These are phyloP conservation scores for Ilyonectria destructans DNA, from an alignment of 2,329 filamentous ascomycete species.

Conservation along the genomic window DNA sequence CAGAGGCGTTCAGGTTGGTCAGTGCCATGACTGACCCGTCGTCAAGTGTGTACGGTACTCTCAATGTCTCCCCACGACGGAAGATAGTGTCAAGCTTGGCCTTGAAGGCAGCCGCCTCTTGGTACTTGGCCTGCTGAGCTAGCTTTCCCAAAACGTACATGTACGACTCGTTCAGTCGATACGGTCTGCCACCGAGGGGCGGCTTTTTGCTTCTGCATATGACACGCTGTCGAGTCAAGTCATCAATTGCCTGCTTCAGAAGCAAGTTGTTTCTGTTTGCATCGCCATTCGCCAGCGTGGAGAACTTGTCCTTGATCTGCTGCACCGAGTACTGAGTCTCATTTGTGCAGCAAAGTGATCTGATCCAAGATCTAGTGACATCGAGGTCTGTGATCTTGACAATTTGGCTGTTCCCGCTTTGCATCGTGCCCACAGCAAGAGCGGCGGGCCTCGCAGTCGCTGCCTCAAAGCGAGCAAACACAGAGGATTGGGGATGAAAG, in stretches of 20 bases:
- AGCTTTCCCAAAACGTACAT: constrained; percentile 71
- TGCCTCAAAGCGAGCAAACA: constrained; percentile 72
- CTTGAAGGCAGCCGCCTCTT: constrained; percentile 75
- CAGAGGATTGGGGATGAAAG: constrained; percentile 68
- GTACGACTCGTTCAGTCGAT: constrained; percentile 74
- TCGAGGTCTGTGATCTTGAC: constrained; percentile 52
- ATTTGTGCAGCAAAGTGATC: constrained; percentile 71
- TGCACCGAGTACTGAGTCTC: constrained; percentile 65
- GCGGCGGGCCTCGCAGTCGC: constrained; percentile 65
- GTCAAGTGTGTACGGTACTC: constrained; percentile 70
- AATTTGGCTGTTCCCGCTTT: constrained; percentile 13
- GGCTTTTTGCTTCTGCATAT: constrained; percentile 74
- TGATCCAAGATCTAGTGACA: constrained; percentile 73
- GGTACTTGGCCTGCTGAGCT: constrained; percentile 69
- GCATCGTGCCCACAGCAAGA: constrained; percentile 44
- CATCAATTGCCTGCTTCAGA: constrained; percentile 65
- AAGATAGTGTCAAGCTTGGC: constrained; percentile 72
- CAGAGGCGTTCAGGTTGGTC: constrained; percentile 75
- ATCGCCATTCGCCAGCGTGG: constrained; percentile 62
- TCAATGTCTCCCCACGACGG: constrained; percentile 57
- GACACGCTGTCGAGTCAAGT: constrained; percentile 67
- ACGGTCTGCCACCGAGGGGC: constrained; percentile 73
- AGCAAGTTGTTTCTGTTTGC: constrained; percentile 60
- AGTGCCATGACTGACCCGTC: constrained; percentile 79
- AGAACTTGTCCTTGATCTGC: constrained; percentile 67